Evolutionary conservation across 805 yeast genomes (phyloP), one percentile per base, ranked within the genome.

Genomic region (Dipodascus albidus): DNA sequence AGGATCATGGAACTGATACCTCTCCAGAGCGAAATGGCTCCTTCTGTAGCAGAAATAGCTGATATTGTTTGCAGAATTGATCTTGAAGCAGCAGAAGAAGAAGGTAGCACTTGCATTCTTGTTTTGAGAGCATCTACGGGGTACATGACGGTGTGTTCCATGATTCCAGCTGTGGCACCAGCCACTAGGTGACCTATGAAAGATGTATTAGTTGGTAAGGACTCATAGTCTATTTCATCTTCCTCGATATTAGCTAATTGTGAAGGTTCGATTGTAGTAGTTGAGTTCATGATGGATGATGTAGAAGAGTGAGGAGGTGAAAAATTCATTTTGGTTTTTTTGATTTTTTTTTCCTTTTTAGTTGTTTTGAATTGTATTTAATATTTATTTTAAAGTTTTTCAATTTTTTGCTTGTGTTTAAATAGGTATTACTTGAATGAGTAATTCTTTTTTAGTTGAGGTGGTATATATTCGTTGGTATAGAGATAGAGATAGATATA

Each of bases 151-250:
- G 96, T 82, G 69, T 91, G 99, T 67, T 91, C 99, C 97, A 91
- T 87, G 54, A 93, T 87, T 23, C 99, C 99, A n/a, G 99, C 98
- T 70, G 89, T 87, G 0, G 97, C 98, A 9, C 99, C 99, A 1
- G 98, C 98, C 11, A 80, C 65, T 56, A 91, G 75, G 65, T 90
- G 95, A 2, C 95, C 87, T 3, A 80, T 65, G 53, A 93, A 71
- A 1, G 96, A 82, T 9, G 96, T 89, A 62, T 82, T 81, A 35
- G 82, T 86, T 1, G 98, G 98, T 24, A 91, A 75, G 3, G 96
- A 82, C 69, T 91, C 99, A 68, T 91, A 91, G 65, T 91, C 99
- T 49, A 50, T 47, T 42, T 57, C 59, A 19, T 55, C 58, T 27
- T 27, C 33, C 11, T 27, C 33, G n/a, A n/a, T n/a, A n/a, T n/a